Conservation (phyloP, 164 flowering plant species). For the Macadamia integrifolia region DNA sequence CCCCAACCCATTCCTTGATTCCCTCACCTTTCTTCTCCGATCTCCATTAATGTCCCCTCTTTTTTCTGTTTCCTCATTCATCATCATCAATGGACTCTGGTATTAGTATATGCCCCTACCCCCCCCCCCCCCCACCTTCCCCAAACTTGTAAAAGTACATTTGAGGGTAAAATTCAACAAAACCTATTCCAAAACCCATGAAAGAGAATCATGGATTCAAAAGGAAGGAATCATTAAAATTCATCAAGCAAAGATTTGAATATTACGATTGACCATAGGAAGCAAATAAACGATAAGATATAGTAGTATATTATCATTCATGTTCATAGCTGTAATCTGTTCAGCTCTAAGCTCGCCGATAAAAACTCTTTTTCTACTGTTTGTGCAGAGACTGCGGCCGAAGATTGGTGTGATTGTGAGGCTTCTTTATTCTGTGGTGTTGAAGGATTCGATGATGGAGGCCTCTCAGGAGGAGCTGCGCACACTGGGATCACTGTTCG, state of each 20-base stretch:
- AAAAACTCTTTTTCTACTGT: slow-evolving; percentile 9
- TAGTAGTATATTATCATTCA: neutral
- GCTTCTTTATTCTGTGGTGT: slow-evolving; percentile 7
- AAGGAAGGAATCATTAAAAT: neutral
- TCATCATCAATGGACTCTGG: too few species aligned
- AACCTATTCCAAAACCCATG: slow-evolving; percentile 5
- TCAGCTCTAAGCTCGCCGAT: slow-evolving; percentile 8
- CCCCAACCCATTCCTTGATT: slow-evolving; percentile 8
- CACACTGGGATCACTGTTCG: slow-evolving; percentile 21
- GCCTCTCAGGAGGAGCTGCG: slow-evolving; percentile 16
- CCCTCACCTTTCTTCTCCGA: slow-evolving; percentile 17
- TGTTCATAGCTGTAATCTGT: slow-evolving; percentile 16
- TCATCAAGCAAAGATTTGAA: neutral
- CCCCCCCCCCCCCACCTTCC: too few species aligned
- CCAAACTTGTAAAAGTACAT: too few species aligned
- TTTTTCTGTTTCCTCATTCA: neutral
- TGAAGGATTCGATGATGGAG: slow-evolving; percentile 9
- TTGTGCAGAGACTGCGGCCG: slow-evolving; percentile 2
- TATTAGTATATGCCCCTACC: too few species aligned
- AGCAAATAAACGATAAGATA: neutral
- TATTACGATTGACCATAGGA: neutral
- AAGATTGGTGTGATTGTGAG: neutral
- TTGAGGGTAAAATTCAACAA: too few species aligned
- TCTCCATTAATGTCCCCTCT: slow-evolving; percentile 34
- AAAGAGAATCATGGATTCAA: slow-evolving; percentile 9